Conservation (phyloP, 2,329 filamentous ascomycete genomes). For the Akanthomyces muscarius region DNA sequence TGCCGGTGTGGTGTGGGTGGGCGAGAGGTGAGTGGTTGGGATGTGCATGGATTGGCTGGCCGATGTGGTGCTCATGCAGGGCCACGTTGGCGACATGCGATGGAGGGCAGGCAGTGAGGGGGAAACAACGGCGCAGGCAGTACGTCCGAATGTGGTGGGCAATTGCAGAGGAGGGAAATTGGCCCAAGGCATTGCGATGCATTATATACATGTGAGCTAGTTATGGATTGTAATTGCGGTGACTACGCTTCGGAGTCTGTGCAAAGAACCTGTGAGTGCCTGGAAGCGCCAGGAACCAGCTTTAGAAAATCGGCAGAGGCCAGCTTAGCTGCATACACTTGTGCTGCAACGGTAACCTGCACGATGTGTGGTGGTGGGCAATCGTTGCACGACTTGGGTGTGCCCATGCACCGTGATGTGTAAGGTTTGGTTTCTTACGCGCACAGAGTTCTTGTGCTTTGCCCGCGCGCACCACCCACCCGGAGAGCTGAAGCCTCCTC, state of each 20-base stretch:
- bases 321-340: background rate
- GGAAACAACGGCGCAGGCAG: background rate
- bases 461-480: background rate
- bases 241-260: too few species aligned
- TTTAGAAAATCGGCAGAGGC: too few species aligned
- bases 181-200: background rate
- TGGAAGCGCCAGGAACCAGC: background rate
- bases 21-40: conserved; percentile 1
- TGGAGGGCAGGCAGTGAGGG: background rate
- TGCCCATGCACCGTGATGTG: conserved; percentile 3
- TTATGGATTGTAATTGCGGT: background rate
- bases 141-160: background rate
- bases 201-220: background rate
- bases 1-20: conserved; percentile 2
- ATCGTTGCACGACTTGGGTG: background rate
- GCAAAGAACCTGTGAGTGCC: too few species aligned
- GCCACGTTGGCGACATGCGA: conserved; percentile 14
- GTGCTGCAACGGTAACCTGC: background rate
- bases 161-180: background rate
- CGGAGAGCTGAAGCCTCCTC: background rate
- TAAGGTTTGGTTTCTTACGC: background rate
- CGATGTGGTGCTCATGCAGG: conserved; percentile 15
- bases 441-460: background rate
- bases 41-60: conserved; percentile 8
- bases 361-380: background rate